A percentile compares a stretch with the other conserved stretches of the same genome.
Evolutionary conservation across 2,329 filamentous ascomycete genomes (phyloP).

Genomic region (Malbranchea zuffiana): DNA sequence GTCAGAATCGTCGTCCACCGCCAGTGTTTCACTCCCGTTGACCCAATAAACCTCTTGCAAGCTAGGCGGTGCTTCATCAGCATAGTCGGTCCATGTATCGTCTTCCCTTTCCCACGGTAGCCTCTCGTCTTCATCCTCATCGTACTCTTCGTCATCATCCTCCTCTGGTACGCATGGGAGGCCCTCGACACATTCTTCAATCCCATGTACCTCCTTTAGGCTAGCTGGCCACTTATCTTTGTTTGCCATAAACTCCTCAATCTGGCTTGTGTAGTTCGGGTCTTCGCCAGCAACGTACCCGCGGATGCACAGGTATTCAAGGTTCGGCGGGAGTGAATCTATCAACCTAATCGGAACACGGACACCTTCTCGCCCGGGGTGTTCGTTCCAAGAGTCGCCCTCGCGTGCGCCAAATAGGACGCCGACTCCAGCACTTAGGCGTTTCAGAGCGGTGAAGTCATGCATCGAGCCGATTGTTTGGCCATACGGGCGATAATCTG

Average conservation of each 20-base stretch:
- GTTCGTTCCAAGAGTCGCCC: slow-evolving; percentile 7
- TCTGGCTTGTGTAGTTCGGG: slow-evolving; percentile 8
- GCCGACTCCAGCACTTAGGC: slow-evolving; percentile 14
- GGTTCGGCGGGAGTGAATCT: slow-evolving; percentile 10
- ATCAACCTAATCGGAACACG: slow-evolving; percentile 3
- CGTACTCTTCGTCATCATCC: too few species aligned
- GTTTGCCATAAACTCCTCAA: slow-evolving; percentile 9
- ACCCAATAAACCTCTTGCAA: too few species aligned
- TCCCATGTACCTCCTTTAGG: slow-evolving; percentile 10
- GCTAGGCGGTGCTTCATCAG: too few species aligned
- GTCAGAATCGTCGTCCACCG: too few species aligned
- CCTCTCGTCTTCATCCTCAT: too few species aligned
- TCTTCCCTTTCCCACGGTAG: too few species aligned
- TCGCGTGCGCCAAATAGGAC: slow-evolving; percentile 15
- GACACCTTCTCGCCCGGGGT: background rate
- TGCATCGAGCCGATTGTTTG: slow-evolving; percentile 12
- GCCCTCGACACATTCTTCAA: slow-evolving; percentile 10
- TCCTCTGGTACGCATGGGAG: too few species aligned
- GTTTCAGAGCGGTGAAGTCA: slow-evolving; percentile 16
- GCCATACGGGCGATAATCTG: slow-evolving; percentile 1
- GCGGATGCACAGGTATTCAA: slow-evolving; percentile 16
- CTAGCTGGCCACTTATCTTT: slow-evolving; percentile 5
- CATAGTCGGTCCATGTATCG: too few species aligned
- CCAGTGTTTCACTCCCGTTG: too few species aligned
- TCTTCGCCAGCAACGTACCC: slow-evolving; percentile 14